Percentiles rank a stretch among this genome's conserved stretches.
Conservation (phyloP, 2,329 filamentous ascomycete species). For the Juglanconis oblonga region DNA sequence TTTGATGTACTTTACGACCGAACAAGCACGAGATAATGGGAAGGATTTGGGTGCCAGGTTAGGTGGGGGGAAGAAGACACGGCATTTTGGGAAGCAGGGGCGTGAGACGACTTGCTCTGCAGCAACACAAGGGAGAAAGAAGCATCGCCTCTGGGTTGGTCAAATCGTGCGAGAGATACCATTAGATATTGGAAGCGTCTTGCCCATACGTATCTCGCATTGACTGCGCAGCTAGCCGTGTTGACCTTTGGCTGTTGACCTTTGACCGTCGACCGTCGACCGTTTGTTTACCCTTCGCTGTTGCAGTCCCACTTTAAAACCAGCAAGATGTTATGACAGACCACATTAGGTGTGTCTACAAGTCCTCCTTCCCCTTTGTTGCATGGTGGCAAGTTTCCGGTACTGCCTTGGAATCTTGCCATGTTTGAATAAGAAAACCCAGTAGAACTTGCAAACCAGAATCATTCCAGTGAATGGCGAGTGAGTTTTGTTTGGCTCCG, state of each 20-base stretch:
- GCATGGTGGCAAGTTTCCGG: too few species aligned
- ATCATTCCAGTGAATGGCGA: too few species aligned
- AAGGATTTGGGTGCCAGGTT: neutral
- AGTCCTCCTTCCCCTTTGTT: too few species aligned
- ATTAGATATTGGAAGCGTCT: neutral
- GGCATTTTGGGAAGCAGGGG: neutral
- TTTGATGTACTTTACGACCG: conserved; percentile 14
- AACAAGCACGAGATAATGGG: conserved; percentile 10
- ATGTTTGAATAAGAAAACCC: too few species aligned
- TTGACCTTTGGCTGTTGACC: too few species aligned
- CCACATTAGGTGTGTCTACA: too few species aligned
- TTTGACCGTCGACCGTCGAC: neutral
- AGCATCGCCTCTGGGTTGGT: neutral
- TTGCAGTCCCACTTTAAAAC: too few species aligned
- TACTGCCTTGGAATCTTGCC: too few species aligned
- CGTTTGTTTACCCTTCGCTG: too few species aligned
- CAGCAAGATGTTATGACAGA: too few species aligned
- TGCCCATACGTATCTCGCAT: neutral
- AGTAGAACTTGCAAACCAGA: too few species aligned
- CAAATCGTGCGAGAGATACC: conserved; percentile 2
- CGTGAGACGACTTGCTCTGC: neutral
- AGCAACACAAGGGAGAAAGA: neutral
- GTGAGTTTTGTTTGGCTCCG: too few species aligned
- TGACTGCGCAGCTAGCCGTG: neutral
- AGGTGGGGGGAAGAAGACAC: neutral